A percentile compares a stretch with the other conserved stretches of the same genome.
phyloP scores from a whole-genome alignment of 2,329 filamentous ascomycete species.

The Biscogniauxia mediterranea region DNA sequence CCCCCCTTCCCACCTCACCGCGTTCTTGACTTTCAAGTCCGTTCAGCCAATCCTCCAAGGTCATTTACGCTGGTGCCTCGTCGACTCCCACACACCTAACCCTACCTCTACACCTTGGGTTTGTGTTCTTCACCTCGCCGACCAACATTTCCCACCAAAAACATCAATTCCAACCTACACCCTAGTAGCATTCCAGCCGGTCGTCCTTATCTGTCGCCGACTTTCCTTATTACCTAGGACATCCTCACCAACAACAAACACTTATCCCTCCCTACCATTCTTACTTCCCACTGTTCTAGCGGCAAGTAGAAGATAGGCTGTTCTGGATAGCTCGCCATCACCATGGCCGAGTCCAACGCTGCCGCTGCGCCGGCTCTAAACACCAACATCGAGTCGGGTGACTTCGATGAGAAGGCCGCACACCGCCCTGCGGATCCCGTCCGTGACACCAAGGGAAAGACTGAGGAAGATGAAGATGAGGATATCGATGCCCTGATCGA shows the following conservation, averaged over 20 bases:
- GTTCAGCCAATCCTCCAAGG: conserved; percentile 20
- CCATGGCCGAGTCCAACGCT: conserved; percentile 56
- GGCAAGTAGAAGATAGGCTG: conserved; percentile 22
- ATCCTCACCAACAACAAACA: conserved; percentile 8
- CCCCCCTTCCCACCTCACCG: conserved; percentile 25
- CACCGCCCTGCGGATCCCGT: conserved; percentile 34
- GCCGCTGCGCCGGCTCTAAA: conserved; percentile 56
- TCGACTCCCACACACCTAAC: conserved; percentile 4
- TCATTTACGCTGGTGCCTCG: conserved; percentile 27
- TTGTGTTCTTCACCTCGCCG: conserved; percentile 13
- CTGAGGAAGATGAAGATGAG: conserved; percentile 68
- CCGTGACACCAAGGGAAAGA: conserved; percentile 40
- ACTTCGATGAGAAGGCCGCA: conserved; percentile 63
- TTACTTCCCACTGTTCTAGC: conserved; percentile 15
- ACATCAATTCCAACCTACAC: conserved; percentile 13
- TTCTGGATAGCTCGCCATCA: conserved; percentile 34
- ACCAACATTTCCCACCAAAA: conserved; percentile 13
- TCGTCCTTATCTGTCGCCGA: conserved; percentile 13
- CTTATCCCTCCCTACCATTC: conserved; percentile 8
- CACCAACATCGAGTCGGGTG: conserved; percentile 63
- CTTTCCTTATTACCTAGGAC: conserved; percentile 11
- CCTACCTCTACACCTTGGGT: background rate
- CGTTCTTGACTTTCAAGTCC: conserved; percentile 21
- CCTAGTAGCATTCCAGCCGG: conserved; percentile 28
- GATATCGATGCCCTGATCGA: conserved; percentile 86